Evolutionary conservation across 2,329 filamentous ascomycete species (phyloP), one percentile per base, ranked within the genome.

Genomic region (Phyllachora maydis): DNA sequence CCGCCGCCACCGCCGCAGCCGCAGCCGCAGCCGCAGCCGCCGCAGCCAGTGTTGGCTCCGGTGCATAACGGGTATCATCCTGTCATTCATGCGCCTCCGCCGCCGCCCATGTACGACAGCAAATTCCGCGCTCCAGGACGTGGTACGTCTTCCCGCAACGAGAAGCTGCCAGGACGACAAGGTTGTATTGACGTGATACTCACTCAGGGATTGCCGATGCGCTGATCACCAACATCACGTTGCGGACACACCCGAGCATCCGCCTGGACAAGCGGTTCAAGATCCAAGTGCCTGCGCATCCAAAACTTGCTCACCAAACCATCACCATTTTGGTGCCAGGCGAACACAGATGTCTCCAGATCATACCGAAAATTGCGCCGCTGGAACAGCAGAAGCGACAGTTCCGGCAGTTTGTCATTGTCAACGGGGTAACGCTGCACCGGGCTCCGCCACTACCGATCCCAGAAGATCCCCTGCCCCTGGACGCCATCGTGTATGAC

Each of bases 341-440:
- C 2, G 62, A 58, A 22, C 67, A 82, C 36, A 69, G 65, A 34
- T 70, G 72, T 28, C 50, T 91, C 11, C 73, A 82, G 30, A 59
- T 91, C 27, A 56, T 65, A 12, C 70, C 75, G 4, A 61, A 59
- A 8, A 54, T 90, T 11, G 63, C 69, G 1, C 49, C 67, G 6
- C 57, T 78, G 4, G 63, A 70, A 28, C 59, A 54, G 19, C 45
- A 56, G 27, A 43, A 65, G 24, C 69, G 78, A 16, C 67, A 78
- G 23, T 79, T 77, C 48, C 79, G 73, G 39, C 50, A 88, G 17
- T 82, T 79, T 40, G 73, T 82, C 16, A 59, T 67, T 2, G 58
- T 75, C 22, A 77, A 83, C 37, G 65, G 59, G 19, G 59, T 65
- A 23, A 58, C 73, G 6, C 54, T 74, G n/a, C 54, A 51, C 20